phyloP scores from a whole-genome alignment of 106 monocot genomes.

The Narthecium ossifragum region DNA sequence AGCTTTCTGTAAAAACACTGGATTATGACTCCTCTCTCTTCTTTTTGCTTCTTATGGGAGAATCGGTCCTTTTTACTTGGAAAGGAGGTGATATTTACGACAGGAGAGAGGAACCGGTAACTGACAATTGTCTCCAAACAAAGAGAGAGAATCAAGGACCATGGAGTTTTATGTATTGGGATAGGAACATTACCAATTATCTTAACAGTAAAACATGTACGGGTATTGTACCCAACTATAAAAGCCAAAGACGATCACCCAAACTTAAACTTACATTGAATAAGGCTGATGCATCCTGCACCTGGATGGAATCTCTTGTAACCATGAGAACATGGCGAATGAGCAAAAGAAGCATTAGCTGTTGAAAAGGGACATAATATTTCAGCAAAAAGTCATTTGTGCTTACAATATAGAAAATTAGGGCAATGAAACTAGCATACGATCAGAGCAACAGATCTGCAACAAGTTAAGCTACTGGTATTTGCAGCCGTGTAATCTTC shows the following conservation, averaged over 20 bases:
- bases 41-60: no score
- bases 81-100: no score
- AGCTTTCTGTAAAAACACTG: no score
- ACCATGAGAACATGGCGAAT: conserved; percentile 66
- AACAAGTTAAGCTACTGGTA: conserved; percentile 61
- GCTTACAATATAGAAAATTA: no score
- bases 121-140: not conserved
- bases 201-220: not conserved
- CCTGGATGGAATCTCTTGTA: conserved; percentile 37
- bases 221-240: no score
- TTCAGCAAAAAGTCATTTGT: no score
- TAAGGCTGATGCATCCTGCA: conserved; percentile 51
- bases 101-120: no score
- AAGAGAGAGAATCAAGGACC: not conserved
- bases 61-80: no score
- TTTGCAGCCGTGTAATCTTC: conserved; percentile 58
- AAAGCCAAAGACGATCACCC: not conserved
- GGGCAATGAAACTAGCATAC: no score
- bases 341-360: conserved; percentile 83
- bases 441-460: conserved; percentile 62
- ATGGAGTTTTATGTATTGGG: not conserved
- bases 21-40: no score
- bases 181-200: not conserved
- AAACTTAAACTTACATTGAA: conserved; percentile 65
- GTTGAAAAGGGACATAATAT: no score